Evolutionary conservation across 208 protist species (phyloP), one percentile per base, ranked within the genome.

Genomic region (Crithidia bombi): DNA sequence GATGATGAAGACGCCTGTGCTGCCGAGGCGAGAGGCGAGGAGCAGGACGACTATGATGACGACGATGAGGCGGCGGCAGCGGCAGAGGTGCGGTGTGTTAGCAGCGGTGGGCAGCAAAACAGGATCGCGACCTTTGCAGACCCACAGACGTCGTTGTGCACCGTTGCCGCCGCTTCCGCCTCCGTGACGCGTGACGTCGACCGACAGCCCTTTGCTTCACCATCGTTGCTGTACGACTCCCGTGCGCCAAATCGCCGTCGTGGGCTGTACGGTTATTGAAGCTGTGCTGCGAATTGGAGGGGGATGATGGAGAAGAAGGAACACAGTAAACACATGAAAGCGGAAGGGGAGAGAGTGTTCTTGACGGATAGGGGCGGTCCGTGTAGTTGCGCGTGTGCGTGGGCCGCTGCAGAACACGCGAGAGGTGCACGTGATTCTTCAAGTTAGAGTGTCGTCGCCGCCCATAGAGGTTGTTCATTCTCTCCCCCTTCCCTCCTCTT

Each of bases 201-300:
- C 3, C 58, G 58, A 0, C 39, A 65, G 28, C 32, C 58, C 0
- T 66, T 28, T 32, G 32, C 46, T 0, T 66, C 61, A 9, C 11
- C 44, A n/a, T 56, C 46, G 3, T 47, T 21, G 0, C 15, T 66
- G 32, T 66, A 56, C 61, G 46, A 66, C 32, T 66, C 61, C 0
- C 61, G 46, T 14, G 28, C 56, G 47, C 44, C 61, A 15, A 44
- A 46, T 25, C 46, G 33, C 0, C 61, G 46, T n/a, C 15, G 12
- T 14, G 46, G 61, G 1, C 17, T 25, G 30, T 56, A 66, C 23
- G 15, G 58, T 3, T 54, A 54, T 28, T 65, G n/a, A 65, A 33
- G 15, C 9, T 54, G 26, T 32, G 1, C 14, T 9, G n/a, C 14
- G 39, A 32, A 28, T 19, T 7, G 6, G 57, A 19, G 23, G 5